Evolutionary conservation across 331 rosid species (phyloP).

Genomic region (Acacia concinna): DNA sequence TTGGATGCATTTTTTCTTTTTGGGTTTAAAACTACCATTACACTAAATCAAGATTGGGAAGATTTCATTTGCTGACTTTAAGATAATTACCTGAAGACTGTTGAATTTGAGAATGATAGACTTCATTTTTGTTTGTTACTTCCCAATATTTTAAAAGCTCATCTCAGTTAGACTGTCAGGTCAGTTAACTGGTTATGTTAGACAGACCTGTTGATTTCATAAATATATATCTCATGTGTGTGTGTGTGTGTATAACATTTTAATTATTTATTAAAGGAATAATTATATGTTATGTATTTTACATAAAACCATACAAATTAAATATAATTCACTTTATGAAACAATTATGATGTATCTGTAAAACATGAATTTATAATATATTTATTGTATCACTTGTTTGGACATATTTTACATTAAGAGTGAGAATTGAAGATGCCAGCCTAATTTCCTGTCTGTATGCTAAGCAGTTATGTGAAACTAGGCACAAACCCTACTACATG

Average conservation of each 20-base stretch:
- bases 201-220: background rate
- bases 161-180: background rate
- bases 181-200: background rate
- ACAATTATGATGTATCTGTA: background rate
- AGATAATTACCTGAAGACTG: constrained; percentile 25
- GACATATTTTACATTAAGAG: background rate
- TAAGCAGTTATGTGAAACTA: background rate
- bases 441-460: background rate
- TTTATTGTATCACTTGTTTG: background rate
- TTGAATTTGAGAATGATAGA: constrained; percentile 16
- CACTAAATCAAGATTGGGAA: background rate
- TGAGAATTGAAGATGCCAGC: background rate
- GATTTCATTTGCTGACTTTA: background rate
- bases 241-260: background rate
- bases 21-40: background rate
- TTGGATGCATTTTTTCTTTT: background rate
- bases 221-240: background rate
- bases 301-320: background rate
- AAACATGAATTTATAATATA: background rate
- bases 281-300: background rate
- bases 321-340: background rate
- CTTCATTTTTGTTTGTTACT: constrained; percentile 12
- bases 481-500: background rate
- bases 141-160: background rate
- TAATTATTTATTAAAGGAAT: background rate